Conservation (phyloP, 345 rosid genomes). For the Bruguiera parviflora region DNA sequence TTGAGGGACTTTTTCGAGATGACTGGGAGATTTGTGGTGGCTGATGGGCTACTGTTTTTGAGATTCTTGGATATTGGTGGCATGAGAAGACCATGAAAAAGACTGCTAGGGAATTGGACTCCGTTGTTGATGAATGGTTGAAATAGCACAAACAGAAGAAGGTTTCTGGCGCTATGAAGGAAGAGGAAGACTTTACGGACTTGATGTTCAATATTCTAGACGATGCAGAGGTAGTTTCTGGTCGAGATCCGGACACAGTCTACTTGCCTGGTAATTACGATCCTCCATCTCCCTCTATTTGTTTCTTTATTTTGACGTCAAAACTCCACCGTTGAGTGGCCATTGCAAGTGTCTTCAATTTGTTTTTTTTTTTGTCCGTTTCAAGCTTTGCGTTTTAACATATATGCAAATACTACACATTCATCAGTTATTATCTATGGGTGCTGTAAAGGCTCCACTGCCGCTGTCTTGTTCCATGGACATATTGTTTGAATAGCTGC, state of each 20-base stretch:
- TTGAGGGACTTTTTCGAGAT: background rate
- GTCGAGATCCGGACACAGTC: constrained; percentile 22
- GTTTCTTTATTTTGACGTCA: background rate
- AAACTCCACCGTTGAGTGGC: too few relatives aligned
- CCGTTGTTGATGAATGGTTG: constrained; percentile 28
- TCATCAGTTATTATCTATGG: too few relatives aligned
- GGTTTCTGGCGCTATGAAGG: background rate
- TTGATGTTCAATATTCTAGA: constrained; percentile 20
- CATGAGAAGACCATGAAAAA: constrained; percentile 30
- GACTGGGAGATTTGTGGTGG: background rate
- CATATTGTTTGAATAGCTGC: too few relatives aligned
- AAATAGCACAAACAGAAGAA: constrained; percentile 38
- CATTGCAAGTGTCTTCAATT: too few relatives aligned
- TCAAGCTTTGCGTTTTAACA: too few relatives aligned
- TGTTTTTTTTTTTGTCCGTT: too few relatives aligned
- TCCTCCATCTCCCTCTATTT: background rate
- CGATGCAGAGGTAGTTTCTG: constrained; percentile 4
- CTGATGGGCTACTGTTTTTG: constrained; percentile 15
- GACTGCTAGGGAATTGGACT: constrained; percentile 25
- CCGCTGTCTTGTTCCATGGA: too few relatives aligned
- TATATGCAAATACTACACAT: too few relatives aligned
- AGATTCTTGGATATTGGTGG: constrained; percentile 37
- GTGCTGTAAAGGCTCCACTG: too few relatives aligned
- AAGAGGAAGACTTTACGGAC: constrained; percentile 33
- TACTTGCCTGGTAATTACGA: constrained; percentile 19